These are phyloP conservation scores for Russula vinacea DNA, from an alignment of 768 basidiomycete species.

Conservation along the genomic window DNA sequence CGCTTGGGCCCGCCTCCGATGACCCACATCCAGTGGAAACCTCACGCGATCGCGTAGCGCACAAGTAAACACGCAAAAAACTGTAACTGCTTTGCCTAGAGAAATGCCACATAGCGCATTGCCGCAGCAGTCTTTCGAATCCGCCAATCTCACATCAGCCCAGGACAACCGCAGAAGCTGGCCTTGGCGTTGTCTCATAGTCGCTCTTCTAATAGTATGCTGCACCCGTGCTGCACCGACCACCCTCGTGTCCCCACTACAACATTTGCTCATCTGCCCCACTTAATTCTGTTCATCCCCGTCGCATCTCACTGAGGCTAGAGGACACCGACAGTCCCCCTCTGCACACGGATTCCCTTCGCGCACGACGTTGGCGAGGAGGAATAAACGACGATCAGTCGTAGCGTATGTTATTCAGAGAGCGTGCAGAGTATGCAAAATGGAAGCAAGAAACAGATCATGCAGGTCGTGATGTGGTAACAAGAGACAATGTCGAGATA, in stretches of 20 bases:
- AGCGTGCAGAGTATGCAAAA: slow-evolving; percentile 20
- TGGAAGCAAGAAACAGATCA: slow-evolving; percentile 14
- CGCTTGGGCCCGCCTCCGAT: slow-evolving; percentile 15
- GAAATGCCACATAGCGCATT: slow-evolving; percentile 55
- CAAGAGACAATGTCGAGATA: slow-evolving; percentile 8
- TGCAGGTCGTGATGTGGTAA: slow-evolving; percentile 12
- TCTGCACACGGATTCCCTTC: not conserved
- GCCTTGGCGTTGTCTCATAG: slow-evolving; percentile 21
- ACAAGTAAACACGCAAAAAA: slow-evolving; percentile 6
- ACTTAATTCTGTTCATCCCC: not conserved
- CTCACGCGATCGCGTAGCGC: slow-evolving; percentile 26
- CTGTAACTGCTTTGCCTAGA: slow-evolving; percentile 19
- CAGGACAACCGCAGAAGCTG: slow-evolving; percentile 27
- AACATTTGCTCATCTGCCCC: not conserved
- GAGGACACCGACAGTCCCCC: not conserved
- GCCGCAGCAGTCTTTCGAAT: slow-evolving; percentile 50
- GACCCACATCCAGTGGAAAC: slow-evolving; percentile 18
- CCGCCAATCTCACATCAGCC: slow-evolving; percentile 35
- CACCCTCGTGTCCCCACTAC: not conserved
- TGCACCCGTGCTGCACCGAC: not conserved
- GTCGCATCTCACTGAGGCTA: not conserved
- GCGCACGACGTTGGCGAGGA: not conserved
- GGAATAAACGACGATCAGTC: not conserved
- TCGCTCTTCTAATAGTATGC: not conserved
- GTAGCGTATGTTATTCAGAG: slow-evolving; percentile 6